Evolutionary conservation across 108 stramenopile genomes (phyloP), one percentile per base, ranked within the genome.

Genomic region (Skeletonema menzelii): DNA sequence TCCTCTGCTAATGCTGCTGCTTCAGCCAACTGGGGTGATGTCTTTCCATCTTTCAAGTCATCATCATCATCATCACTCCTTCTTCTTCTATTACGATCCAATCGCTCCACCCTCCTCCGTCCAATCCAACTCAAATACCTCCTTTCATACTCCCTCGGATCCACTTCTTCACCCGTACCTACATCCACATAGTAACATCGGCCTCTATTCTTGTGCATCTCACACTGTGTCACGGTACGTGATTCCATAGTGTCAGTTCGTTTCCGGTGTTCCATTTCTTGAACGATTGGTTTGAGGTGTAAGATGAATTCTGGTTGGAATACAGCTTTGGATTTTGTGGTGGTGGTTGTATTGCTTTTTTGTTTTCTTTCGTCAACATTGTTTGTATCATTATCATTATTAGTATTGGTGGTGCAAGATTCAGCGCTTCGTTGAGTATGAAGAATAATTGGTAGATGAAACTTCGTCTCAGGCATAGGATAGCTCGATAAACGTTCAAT

Each of bases 201-300:
- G 3, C 59, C 66, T 42, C 15, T 37, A 20, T 35, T 37, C 60
- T 42, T 79, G 32, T 64, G 63, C 38, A 67, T 70, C 27, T 59
- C 60, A 58, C 78, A 79, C 30, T 49, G 30, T 37, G 78, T 79
- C 5, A 31, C 57, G 3, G 14, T 2, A 13, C 17, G 32, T 28
- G 67, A 24, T 38, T 68, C 67, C 5, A n/a, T 46, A 27, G 35
- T 32, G 20, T 79, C 79, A 3, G 15, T 47, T 56, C 58, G 27
- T 27, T 69, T 79, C 14, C 38, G 65, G 19, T 62, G 17, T 55
- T 79, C 79, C 71, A 79, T 79, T 19, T 20, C 55, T 57, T 31
- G 59, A 2, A 73, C 79, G 24, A 79, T 73, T 6, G 79, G 72
- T 32, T 69, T 66, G 3, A 72, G 60, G 22, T 38, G 47, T 53